These are phyloP conservation scores for Przewalskia tangutica DNA, from an alignment of 257 asterid species.

Conservation along the genomic window DNA sequence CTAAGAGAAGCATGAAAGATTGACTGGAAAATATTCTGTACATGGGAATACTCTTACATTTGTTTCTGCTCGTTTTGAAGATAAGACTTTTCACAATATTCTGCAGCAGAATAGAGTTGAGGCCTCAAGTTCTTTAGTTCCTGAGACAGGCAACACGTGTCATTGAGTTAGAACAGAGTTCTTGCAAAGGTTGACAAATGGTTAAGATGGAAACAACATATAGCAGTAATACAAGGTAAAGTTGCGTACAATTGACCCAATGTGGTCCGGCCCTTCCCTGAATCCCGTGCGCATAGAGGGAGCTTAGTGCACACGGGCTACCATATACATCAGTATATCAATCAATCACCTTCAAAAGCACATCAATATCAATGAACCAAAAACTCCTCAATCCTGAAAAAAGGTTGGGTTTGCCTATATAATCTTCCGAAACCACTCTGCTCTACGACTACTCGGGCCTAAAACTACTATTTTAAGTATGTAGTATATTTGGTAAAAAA, in stretches of 20 bases:
- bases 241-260: not conserved
- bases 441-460: not conserved
- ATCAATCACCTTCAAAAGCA: not conserved
- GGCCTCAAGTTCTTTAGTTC: slow-evolving; percentile 92
- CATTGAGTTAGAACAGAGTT: slow-evolving; percentile 1
- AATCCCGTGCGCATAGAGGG: not conserved
- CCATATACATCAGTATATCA: not conserved
- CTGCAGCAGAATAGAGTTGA: slow-evolving; percentile 96
- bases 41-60: slow-evolving; percentile 36
- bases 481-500: not conserved
- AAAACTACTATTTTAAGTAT: not conserved
- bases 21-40: not conserved
- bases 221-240: not conserved
- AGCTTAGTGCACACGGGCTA: not conserved
- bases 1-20: not conserved
- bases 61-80: slow-evolving; percentile 84
- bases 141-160: slow-evolving; percentile 28
- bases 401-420: not conserved
- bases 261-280: not conserved
- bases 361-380: not conserved
- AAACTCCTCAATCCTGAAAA: not conserved
- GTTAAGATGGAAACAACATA: not conserved
- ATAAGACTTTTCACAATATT: slow-evolving; percentile 86
- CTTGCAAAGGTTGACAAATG: not conserved
- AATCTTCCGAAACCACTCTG: not conserved